Percentiles rank a stretch among this genome's conserved stretches.
Conservation (phyloP, 139 green algal species). For the Dunaliella primolecta region DNA sequence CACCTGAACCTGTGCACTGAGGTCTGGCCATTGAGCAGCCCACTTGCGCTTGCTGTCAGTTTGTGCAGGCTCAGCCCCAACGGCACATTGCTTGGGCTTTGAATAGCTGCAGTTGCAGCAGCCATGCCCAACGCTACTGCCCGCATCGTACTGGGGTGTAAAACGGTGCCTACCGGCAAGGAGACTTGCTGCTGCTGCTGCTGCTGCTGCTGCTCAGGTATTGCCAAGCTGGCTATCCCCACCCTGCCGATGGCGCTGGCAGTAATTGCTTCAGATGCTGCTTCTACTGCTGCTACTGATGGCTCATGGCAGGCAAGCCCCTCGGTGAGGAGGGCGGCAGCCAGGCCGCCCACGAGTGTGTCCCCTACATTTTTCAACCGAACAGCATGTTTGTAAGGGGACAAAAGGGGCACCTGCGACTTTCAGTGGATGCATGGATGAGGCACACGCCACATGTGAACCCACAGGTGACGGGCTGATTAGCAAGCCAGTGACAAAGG, state of each 20-base stretch:
- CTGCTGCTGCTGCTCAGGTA: neutral
- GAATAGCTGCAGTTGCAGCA: neutral
- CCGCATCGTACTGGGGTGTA: too few relatives aligned
- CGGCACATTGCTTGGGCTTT: neutral
- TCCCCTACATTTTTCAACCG: too few relatives aligned
- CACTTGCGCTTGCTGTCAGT: neutral
- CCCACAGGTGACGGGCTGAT: too few relatives aligned
- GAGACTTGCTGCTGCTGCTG: neutral
- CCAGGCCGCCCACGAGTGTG: neutral
- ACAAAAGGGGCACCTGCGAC: neutral
- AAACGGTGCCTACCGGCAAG: neutral
- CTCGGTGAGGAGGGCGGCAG: neutral
- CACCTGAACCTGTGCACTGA: too few relatives aligned
- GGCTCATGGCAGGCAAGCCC: too few relatives aligned
- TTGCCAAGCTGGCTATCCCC: neutral
- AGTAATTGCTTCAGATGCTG: too few relatives aligned
- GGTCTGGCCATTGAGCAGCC: too few relatives aligned
- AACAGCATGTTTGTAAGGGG: neutral
- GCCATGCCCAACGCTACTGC: neutral
- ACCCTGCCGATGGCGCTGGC: neutral
- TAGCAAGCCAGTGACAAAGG: too few relatives aligned
- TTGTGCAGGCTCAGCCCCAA: neutral
- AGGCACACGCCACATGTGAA: too few relatives aligned
- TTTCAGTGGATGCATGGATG: neutral
- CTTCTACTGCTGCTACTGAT: too few relatives aligned